A percentile compares a stretch with the other conserved stretches of the same genome.
phyloP scores from a whole-genome alignment of 176 grass and related monocot species.

The Urochloa ruziziensis region DNA sequence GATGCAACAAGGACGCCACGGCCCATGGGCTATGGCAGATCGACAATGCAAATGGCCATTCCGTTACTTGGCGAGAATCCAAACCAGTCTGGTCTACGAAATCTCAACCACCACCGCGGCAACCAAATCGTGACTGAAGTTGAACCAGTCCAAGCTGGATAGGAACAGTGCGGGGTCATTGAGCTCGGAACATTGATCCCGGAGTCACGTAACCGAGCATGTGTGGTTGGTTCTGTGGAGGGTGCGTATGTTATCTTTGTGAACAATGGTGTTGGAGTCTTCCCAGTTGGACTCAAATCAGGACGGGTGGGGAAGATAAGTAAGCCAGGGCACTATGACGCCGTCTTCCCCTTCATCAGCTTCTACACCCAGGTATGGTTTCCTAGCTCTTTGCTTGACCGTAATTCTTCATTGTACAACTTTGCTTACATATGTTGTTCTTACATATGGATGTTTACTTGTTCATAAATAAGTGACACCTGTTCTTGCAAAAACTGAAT shows the following conservation, averaged over 20 bases:
- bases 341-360: background rate
- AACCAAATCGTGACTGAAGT: too few relatives aligned
- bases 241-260: background rate
- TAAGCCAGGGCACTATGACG: background rate
- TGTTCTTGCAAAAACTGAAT: background rate
- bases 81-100: too few relatives aligned
- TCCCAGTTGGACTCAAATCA: constrained; percentile 23
- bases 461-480: background rate
- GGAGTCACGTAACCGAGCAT: background rate
- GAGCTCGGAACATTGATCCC: background rate
- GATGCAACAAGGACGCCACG: too few relatives aligned
- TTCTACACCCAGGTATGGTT: background rate
- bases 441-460: too few relatives aligned
- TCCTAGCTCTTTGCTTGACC: background rate
- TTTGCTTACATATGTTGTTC: too few relatives aligned
- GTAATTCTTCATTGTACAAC: background rate
- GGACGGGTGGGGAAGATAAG: background rate
- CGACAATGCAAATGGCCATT: too few relatives aligned
- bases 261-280: background rate
- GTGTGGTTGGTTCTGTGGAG: background rate
- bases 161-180: background rate
- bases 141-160: too few relatives aligned
- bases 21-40: too few relatives aligned
- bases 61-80: too few relatives aligned
- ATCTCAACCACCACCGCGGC: too few relatives aligned